These are phyloP conservation scores for Fusarium proliferatum DNA, from an alignment of 2,329 filamentous ascomycete species.

Conservation along the genomic window DNA sequence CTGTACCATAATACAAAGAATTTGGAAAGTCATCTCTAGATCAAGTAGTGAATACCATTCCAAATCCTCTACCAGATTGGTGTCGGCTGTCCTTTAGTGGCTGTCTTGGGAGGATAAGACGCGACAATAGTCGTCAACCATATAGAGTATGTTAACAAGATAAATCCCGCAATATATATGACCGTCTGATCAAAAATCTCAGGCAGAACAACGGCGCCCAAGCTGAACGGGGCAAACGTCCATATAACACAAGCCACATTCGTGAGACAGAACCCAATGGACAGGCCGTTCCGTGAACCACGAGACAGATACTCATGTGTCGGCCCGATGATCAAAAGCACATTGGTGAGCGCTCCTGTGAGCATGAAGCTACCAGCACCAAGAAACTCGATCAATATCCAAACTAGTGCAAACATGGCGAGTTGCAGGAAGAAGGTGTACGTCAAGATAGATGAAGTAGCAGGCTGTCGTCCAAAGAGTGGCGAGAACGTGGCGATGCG, in stretches of 20 bases:
- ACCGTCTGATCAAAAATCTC: slow-evolving; percentile 1
- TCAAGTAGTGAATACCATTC: background rate
- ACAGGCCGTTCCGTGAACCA: background rate
- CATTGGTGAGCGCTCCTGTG: background rate
- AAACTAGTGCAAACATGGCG: background rate
- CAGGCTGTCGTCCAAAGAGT: background rate
- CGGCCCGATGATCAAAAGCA: slow-evolving; percentile 4
- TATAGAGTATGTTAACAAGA: background rate
- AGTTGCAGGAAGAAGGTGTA: background rate
- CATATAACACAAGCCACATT: slow-evolving; percentile 2
- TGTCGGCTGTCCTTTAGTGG: background rate
- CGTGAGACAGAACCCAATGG: slow-evolving; percentile 5
- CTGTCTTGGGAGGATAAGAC: background rate
- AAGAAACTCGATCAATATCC: background rate
- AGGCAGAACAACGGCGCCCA: background rate
- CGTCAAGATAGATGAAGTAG: background rate
- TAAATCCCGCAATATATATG: background rate
- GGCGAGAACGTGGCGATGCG: background rate
- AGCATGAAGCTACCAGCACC: background rate
- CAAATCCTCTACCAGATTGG: background rate
- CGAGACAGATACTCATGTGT: slow-evolving; percentile 3
- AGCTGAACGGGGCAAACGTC: slow-evolving; percentile 17
- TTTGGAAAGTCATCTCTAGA: background rate
- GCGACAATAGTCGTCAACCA: background rate
- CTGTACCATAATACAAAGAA: background rate